Evolutionary conservation across 164 flowering plant species (phyloP), one percentile per base, ranked within the genome.

Genomic region (Buxus sempervirens): DNA sequence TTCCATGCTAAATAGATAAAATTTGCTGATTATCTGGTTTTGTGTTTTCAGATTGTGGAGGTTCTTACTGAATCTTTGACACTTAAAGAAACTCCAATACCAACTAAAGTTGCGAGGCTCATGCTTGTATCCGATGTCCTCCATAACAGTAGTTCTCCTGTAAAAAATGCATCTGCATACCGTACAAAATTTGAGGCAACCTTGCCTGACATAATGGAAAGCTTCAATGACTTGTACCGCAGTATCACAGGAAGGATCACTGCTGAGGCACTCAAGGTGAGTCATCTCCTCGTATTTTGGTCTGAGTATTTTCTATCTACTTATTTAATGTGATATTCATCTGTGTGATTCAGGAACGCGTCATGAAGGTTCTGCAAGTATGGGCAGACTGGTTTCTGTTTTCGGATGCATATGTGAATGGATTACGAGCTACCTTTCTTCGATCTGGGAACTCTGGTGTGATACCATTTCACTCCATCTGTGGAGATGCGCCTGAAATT

Each of bases 381-480:
- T 96, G 99, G 99, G 80, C 98, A 70, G 99, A 96, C 65, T 96
- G 99, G 99, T 96, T 96, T 82, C 89, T 96, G 41, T 96, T 96
- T 77, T 96, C 99, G 26, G 99, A 96, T 83, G 98, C 97, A 62
- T 96, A 93, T 84, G 93, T 96, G 51, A 90, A 90, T 82, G 99
- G 99, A 54, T 74, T 96, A 42, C 87, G 97, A 60, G 92, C 98
- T 23, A 93, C 98, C 20, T 96, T 96, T 80, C 89, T 96, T 73
- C 89, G 99, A 55, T 72, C 96, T 18, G 84, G 97, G 12, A 93
- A 76, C 73, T 91, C 95, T 57, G 98, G 99, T 49, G 98, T 96
- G 60, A 63, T 72, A 28, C 86, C 87, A 38, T 96, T 90, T 77
- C 99, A 96, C 82, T 93, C 98, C 48, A 78, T 96, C 20, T 87